phyloP scores from a whole-genome alignment of 1,139 yeast genomes.

The Magnusiomyces magnusii region DNA sequence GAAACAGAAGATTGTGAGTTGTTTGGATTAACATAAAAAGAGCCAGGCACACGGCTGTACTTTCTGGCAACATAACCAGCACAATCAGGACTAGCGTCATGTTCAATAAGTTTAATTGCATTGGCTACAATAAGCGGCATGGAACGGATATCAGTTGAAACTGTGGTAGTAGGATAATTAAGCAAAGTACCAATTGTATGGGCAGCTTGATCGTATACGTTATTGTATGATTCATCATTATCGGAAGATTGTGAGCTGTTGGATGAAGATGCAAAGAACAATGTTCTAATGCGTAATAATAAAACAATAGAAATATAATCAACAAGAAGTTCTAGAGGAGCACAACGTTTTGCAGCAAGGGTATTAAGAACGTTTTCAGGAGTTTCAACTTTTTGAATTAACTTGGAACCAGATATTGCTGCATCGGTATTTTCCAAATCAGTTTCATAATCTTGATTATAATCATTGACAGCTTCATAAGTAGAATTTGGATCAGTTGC shows the following conservation, averaged over 20 bases:
- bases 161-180: not conserved
- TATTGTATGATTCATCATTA: not conserved
- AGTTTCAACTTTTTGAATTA: not conserved
- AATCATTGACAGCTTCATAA: constrained; percentile 16
- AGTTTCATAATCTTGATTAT: constrained; percentile 18
- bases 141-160: not conserved
- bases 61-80: not conserved
- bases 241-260: not conserved
- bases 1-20: not conserved
- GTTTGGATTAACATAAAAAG: not conserved
- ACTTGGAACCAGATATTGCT: not conserved
- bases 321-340: constrained; percentile 22
- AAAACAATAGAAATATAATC: constrained; percentile 33
- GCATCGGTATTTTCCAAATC: not conserved
- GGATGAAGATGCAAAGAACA: constrained; percentile 21
- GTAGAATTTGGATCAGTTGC: constrained; percentile 10
- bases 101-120: not conserved
- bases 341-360: not conserved
- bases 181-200: not conserved
- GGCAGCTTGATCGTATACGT: not conserved
- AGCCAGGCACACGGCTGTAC: not conserved
- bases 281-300: constrained; percentile 28
- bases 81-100: not conserved
- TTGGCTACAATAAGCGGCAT: not conserved
- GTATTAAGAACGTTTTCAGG: not conserved